A percentile compares a stretch with the other conserved stretches of the same genome.
phyloP scores from a whole-genome alignment of 495 filamentous ascomycete genomes.

The Glonium stellatum region DNA sequence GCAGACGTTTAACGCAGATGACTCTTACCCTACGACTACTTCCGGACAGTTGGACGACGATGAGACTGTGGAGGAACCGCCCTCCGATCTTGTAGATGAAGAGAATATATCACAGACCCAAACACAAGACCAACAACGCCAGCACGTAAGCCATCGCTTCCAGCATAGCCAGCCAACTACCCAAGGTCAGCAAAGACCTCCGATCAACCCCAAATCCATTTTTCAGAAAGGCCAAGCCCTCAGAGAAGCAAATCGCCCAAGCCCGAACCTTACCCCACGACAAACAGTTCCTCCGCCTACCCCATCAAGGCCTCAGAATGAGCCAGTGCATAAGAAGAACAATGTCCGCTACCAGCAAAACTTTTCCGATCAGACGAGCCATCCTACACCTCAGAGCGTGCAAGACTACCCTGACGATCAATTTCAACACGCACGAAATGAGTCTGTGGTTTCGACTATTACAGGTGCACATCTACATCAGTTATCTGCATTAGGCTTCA shows the following conservation, averaged over 20 bases:
- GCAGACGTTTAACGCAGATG: not conserved
- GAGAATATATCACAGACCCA: not conserved
- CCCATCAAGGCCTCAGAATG: not conserved
- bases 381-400: not conserved
- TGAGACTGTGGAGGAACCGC: not conserved
- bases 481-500: not conserved
- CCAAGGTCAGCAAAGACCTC: not conserved
- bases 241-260: not conserved
- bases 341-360: not conserved
- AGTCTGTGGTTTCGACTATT: not conserved
- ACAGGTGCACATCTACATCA: not conserved
- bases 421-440: not conserved
- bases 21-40: constrained; percentile 25
- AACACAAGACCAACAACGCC: not conserved
- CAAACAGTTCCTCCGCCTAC: not conserved
- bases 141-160: not conserved
- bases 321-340: not conserved
- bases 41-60: constrained; percentile 3
- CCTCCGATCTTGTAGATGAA: not conserved
- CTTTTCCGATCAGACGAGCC: not conserved
- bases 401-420: not conserved
- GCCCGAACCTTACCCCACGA: not conserved
- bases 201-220: not conserved
- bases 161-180: not conserved
- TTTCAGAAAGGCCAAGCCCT: not conserved